Base-by-base conservation (phyloP, 305 asterid species). In the Ilex paraguariensis region DNA sequence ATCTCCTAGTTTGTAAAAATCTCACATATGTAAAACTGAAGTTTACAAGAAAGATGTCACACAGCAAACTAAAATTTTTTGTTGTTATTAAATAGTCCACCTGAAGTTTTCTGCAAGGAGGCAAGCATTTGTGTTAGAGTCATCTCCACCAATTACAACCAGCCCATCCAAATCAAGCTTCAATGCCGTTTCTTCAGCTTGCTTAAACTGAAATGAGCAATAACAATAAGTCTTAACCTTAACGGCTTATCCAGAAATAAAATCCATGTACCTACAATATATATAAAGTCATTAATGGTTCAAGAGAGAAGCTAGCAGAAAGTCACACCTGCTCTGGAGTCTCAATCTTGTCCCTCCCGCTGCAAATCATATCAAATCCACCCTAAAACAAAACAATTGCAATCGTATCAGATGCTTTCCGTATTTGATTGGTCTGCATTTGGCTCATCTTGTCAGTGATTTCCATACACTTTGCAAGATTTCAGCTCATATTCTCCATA, bases 271-370 rank as follows among this genome's bases (percentile, higher is more conserved):
- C 13, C 4, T 30, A 69, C 28, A 63, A 33, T 10, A 59, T 57
- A 10, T 31, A 12, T 3, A 33, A 54, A 31, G 57, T 60, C 53
- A 46, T 46, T 46, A 46, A 10, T 3, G 13, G 13, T 3, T 52
- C 10, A 52, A 52, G 31, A 55, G 50, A 31, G 49, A 65, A 76
- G 46, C 31, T 56, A 73, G 31, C 30, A 52, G 5, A 52, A 12
- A 36, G 21, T 17, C 56, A 60, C 56, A 90, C 99, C 91, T 93
- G 99, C 59, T 93, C 99, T 65, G 97, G 97, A 66, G 99, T 90
- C 84, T 93, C 99, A 75, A 93, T 93, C 80, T 93, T 93, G 90
- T 93, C 99, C 75, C 99, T 84, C 61, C 99, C 97, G 67, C 99
- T 93, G 85, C 91, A 73, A 57, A 90, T 93, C 97, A 93, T 90